Percentiles rank a stretch among this genome's conserved stretches.
phyloP scores from a whole-genome alignment of 257 asterid species.

The Oldenlandia corymbosa region DNA sequence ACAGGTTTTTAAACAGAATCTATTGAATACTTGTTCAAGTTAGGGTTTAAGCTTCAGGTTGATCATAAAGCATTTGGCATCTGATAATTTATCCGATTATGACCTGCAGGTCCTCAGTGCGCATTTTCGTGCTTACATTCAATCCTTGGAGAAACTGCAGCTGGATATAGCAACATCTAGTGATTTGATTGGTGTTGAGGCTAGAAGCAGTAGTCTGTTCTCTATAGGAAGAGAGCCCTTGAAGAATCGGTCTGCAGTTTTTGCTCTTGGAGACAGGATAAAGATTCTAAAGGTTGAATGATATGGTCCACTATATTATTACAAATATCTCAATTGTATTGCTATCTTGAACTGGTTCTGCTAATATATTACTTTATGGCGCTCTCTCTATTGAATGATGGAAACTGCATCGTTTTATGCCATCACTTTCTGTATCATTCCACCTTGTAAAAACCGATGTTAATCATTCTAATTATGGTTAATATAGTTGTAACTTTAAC shows the following conservation, averaged over 20 bases:
- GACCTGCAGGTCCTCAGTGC: slow-evolving; percentile 71
- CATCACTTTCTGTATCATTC: no score
- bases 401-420: background rate
- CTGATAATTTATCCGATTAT: no score
- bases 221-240: slow-evolving; percentile 94
- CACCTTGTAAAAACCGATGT: background rate
- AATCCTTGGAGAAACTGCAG: slow-evolving; percentile 95
- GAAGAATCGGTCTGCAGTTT: slow-evolving; percentile 97
- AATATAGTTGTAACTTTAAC: background rate
- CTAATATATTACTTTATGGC: background rate
- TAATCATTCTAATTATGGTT: background rate
- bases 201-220: slow-evolving; percentile 90
- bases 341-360: background rate
- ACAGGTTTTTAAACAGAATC: background rate
- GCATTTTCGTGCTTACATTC: slow-evolving; percentile 94
- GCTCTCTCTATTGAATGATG: background rate
- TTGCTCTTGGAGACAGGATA: slow-evolving; percentile 96
- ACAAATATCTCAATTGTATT: background rate
- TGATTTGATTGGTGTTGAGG: slow-evolving; percentile 95
- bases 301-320: slow-evolving; percentile 3
- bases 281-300: slow-evolving; percentile 78
- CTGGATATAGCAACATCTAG: slow-evolving; percentile 93
- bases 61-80: no score
- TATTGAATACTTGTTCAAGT: background rate
- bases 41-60: no score